Percentiles rank a stretch among this genome's conserved stretches.
Evolutionary conservation across 495 filamentous ascomycete species (phyloP).

Genomic region (Penicillium steckii): DNA sequence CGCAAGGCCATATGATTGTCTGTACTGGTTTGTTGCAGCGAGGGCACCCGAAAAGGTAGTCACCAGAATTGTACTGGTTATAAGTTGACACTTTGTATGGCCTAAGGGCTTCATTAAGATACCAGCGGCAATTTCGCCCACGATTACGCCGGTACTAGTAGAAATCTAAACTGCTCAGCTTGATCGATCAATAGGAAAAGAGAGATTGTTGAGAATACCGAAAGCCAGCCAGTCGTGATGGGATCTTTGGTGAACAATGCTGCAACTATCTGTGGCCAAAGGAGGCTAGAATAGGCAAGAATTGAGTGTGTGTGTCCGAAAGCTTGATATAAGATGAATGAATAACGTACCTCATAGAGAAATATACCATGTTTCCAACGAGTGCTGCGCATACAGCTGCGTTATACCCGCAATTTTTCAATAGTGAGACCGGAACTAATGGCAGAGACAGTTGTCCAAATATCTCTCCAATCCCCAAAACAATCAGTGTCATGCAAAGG

Average conservation of each 20-base stretch:
- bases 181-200: too few relatives aligned
- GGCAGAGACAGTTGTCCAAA: constrained; percentile 28
- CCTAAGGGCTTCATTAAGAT: constrained; percentile 34
- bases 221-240: constrained; percentile 36
- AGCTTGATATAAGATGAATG: neutral
- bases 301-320: neutral
- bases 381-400: constrained; percentile 37
- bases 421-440: constrained; percentile 45
- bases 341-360: constrained; percentile 19
- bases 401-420: constrained; percentile 42
- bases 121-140: constrained; percentile 26
- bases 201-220: too few relatives aligned
- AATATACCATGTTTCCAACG: constrained; percentile 38
- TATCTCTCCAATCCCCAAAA: constrained; percentile 9
- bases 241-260: constrained; percentile 27
- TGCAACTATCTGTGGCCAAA: constrained; percentile 37
- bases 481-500: too few relatives aligned
- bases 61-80: constrained; percentile 17
- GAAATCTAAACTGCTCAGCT: constrained; percentile 8
- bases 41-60: constrained; percentile 26
- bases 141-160: constrained; percentile 22
- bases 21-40: constrained; percentile 27
- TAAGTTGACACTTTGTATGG: constrained; percentile 23
- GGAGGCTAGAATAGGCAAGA: constrained; percentile 11
- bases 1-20: constrained; percentile 21